Percentiles rank a stretch among this genome's conserved stretches.
Conservation (phyloP, 306 rosid genomes). For the Quercus agrifolia region DNA sequence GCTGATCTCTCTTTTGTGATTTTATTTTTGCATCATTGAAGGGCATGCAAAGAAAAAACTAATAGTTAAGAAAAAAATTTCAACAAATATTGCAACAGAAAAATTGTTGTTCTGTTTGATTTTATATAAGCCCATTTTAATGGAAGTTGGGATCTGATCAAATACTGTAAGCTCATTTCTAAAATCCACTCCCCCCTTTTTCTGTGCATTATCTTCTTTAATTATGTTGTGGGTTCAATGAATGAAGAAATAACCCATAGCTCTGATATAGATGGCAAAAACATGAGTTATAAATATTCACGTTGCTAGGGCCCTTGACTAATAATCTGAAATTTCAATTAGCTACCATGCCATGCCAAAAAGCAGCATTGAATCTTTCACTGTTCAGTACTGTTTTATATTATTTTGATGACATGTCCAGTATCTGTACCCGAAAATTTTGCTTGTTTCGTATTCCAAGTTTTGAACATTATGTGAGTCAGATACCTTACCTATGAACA, state of each 20-base stretch:
- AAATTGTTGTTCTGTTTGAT: no score
- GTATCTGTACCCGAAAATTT: neutral
- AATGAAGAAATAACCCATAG: neutral
- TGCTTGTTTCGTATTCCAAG: neutral
- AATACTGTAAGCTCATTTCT: no score
- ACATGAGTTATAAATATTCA: neutral
- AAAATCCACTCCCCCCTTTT: no score
- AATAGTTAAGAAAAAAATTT: no score
- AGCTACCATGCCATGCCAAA: neutral
- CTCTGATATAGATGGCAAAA: neutral
- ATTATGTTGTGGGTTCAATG: neutral
- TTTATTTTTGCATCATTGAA: no score
- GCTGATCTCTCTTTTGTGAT: no score
- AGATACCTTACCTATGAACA: neutral
- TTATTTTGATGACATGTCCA: neutral
- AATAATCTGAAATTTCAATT: neutral
- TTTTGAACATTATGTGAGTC: neutral
- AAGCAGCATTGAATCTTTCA: neutral
- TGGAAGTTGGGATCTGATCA: no score
- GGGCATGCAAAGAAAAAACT: no score
- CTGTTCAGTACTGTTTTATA: neutral
- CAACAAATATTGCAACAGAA: no score
- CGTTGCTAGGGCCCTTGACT: neutral
- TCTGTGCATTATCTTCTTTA: neutral
- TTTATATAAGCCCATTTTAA: no score